phyloP scores from a whole-genome alignment of 495 filamentous ascomycete genomes.

The Trichodelitschia bisporula region DNA sequence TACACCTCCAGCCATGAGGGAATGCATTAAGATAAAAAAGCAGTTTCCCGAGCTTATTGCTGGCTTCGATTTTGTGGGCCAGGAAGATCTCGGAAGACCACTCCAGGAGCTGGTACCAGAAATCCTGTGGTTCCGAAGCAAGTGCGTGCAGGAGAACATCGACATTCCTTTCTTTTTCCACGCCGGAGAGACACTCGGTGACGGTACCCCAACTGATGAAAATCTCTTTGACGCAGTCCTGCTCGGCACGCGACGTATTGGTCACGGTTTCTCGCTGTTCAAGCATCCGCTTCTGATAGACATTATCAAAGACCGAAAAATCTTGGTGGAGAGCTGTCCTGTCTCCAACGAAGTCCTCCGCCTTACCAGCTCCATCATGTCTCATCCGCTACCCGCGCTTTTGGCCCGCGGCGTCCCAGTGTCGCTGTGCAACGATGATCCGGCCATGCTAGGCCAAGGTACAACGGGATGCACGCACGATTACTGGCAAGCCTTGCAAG shows the following conservation, averaged over 20 bases:
- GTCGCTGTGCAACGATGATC: constrained; percentile 65
- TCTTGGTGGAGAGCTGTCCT: constrained; percentile 70
- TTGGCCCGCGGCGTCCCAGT: constrained; percentile 62
- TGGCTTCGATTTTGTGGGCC: constrained; percentile 73
- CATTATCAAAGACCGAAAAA: constrained; percentile 64
- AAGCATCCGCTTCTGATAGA: constrained; percentile 80
- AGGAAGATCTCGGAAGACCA: constrained; percentile 55
- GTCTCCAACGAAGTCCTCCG: constrained; percentile 68
- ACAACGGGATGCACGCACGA: constrained; percentile 59
- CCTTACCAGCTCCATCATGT: constrained; percentile 47
- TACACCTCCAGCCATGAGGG: constrained; percentile 33
- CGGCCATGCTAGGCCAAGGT: constrained; percentile 55
- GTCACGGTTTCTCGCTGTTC: constrained; percentile 67
- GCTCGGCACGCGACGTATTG: constrained; percentile 68
- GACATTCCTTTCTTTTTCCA: constrained; percentile 94
- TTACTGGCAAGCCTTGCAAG: constrained; percentile 79
- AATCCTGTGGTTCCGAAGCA: constrained; percentile 78
- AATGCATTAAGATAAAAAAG: constrained; percentile 59
- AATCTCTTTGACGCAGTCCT: constrained; percentile 83
- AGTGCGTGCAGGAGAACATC: constrained; percentile 49
- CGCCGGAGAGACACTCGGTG: constrained; percentile 63
- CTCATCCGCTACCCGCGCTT: constrained; percentile 61
- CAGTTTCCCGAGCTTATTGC: constrained; percentile 57
- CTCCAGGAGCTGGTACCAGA: constrained; percentile 56
- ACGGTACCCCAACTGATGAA: constrained; percentile 48